A percentile compares a stretch with the other conserved stretches of the same genome.
Evolutionary conservation across 768 basidiomycete genomes (phyloP).

Genomic region (Trametes meyenii): DNA sequence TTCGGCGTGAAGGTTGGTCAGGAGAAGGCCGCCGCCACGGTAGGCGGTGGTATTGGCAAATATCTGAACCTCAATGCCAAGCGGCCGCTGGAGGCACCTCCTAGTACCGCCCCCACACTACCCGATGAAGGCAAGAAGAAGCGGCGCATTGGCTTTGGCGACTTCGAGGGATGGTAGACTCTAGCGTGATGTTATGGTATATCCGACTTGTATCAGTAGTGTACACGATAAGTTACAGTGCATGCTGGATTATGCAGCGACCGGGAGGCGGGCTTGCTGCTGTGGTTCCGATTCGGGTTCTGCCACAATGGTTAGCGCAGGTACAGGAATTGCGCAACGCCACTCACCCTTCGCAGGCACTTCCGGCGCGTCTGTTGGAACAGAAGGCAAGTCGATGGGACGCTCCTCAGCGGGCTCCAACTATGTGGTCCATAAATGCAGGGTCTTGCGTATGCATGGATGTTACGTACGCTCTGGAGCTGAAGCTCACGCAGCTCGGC

Average conservation of each 20-base stretch:
- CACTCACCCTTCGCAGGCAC: conserved; percentile 36
- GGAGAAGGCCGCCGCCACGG: conserved; percentile 40
- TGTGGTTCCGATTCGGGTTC: conserved; percentile 3
- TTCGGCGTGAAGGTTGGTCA: conserved; percentile 83
- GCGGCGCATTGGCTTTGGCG: conserved; percentile 86
- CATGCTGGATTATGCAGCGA: conserved; percentile 30
- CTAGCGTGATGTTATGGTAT: not conserved
- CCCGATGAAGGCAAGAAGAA: conserved; percentile 71
- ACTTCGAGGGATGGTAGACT: conserved; percentile 78
- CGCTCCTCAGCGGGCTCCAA: conserved; percentile 14
- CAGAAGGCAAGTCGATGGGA: conserved; percentile 53
- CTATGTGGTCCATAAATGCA: not conserved
- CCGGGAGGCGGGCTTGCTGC: conserved; percentile 32
- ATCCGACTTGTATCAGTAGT: conserved; percentile 20
- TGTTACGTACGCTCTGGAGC: conserved; percentile 53
- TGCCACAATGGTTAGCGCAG: not conserved
- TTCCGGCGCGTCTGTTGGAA: conserved; percentile 50
- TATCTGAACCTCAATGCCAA: conserved; percentile 58
- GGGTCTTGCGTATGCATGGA: not conserved
- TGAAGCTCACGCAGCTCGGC: conserved; percentile 76
- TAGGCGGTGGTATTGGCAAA: conserved; percentile 71
- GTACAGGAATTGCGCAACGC: not conserved
- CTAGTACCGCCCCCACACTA: conserved; percentile 10
- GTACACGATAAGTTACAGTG: conserved; percentile 13
- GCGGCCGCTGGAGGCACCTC: conserved; percentile 22